Conservation (phyloP, 805 yeast genomes). For the Jamesozyma gamospora region DNA sequence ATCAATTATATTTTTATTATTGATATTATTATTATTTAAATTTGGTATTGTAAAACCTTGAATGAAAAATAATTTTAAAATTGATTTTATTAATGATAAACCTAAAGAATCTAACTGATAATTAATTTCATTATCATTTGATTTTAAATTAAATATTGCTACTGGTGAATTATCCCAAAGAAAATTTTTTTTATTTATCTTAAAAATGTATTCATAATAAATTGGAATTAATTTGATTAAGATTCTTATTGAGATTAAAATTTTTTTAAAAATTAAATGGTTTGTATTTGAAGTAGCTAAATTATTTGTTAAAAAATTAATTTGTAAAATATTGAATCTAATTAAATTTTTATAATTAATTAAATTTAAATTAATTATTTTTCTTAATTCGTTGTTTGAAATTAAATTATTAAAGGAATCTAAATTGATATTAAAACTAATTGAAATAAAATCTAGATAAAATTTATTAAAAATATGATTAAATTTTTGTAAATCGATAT, state of each 20-base stretch:
- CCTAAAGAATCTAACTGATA: slow-evolving; percentile 29
- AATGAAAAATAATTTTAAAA: slow-evolving; percentile 21
- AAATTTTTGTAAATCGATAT: slow-evolving; percentile 5
- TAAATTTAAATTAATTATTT: slow-evolving; percentile 7
- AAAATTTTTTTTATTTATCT: not conserved
- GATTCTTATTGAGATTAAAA: slow-evolving; percentile 47
- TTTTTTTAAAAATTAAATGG: slow-evolving; percentile 23
- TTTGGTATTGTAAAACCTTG: slow-evolving; percentile 22
- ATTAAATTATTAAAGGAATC: slow-evolving; percentile 35
- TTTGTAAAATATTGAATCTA: slow-evolving; percentile 30
- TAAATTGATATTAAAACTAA: slow-evolving; percentile 10
- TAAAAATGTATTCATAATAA: slow-evolving; percentile 41
- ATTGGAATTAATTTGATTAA: slow-evolving; percentile 59
- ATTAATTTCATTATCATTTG: not conserved
- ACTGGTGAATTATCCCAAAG: not conserved
- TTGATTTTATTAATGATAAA: slow-evolving; percentile 19
- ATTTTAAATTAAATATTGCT: not conserved
- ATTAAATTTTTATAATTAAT: slow-evolving; percentile 31
- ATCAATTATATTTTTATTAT: slow-evolving; percentile 21
- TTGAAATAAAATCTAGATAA: slow-evolving; percentile 12
- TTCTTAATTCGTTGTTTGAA: slow-evolving; percentile 47
- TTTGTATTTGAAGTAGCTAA: slow-evolving; percentile 1
- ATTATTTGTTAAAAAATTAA: slow-evolving; percentile 20
- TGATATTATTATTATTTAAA: not conserved
- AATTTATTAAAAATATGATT: slow-evolving; percentile 35